Conservation (phyloP, 2,329 filamentous ascomycete species). For the Hypoxylon sp. region DNA sequence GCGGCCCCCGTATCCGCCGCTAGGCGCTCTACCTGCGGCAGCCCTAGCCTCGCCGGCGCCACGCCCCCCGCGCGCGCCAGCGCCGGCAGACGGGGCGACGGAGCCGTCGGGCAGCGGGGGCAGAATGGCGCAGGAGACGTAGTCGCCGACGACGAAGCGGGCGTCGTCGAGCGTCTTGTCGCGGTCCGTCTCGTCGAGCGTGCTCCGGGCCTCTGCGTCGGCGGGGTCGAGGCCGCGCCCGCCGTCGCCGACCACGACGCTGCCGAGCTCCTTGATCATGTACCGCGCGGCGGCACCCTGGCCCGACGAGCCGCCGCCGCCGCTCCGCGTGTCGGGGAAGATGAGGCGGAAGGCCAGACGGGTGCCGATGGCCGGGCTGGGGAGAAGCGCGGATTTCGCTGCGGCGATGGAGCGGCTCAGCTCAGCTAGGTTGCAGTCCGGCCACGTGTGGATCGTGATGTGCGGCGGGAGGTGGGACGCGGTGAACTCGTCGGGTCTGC, state of each 20-base stretch:
- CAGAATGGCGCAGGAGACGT: conserved; percentile 81
- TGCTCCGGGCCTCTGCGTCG: conserved; percentile 46
- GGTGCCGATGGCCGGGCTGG: conserved; percentile 78
- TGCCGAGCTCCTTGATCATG: conserved; percentile 82
- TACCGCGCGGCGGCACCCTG: conserved; percentile 65
- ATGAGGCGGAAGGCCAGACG: conserved; percentile 88
- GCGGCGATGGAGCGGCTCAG: conserved; percentile 79
- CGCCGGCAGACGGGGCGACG: conserved; percentile 69
- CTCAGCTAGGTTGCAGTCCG: conserved; percentile 80
- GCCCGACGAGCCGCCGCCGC: conserved; percentile 17
- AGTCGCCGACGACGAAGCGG: conserved; percentile 89
- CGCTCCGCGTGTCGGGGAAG: conserved; percentile 72
- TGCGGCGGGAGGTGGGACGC: conserved; percentile 66
- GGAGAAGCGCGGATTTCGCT: conserved; percentile 67
- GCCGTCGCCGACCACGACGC: conserved; percentile 75
- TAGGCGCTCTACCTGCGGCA: conserved; percentile 36
- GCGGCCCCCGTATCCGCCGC: conserved; percentile 39
- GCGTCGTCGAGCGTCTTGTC: conserved; percentile 78
- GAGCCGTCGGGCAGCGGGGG: conserved; percentile 77
- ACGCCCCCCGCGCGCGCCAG: conserved; percentile 56
- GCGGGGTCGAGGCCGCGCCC: conserved; percentile 51
- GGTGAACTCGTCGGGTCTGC: conserved; percentile 76
- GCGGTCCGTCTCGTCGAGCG: conserved; percentile 64
- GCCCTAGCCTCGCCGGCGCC: conserved; percentile 49
- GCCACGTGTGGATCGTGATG: conserved; percentile 87